These are phyloP conservation scores for Picea sitchensis DNA, from an alignment of 75 land plant species.

Conservation along the genomic window DNA sequence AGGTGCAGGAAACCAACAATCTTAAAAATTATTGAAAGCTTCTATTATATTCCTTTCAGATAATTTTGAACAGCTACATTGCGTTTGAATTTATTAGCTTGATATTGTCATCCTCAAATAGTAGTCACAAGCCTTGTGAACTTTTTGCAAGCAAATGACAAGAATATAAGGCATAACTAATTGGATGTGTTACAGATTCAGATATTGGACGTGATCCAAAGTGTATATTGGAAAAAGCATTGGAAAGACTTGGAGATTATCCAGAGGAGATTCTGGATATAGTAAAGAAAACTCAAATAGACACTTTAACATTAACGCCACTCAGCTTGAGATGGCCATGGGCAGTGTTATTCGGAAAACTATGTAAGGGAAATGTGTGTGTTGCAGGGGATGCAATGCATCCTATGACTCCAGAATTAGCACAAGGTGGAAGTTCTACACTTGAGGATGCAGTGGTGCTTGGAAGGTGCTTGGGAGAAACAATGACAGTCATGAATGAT, in stretches of 20 bases:
- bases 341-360: slow-evolving; percentile 24
- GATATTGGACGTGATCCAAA: slow-evolving; percentile 13
- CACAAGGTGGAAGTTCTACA: slow-evolving; percentile 56
- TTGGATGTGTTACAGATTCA: not conserved
- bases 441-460: slow-evolving; percentile 63
- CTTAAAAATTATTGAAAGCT: no score
- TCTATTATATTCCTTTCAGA: not conserved
- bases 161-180: not conserved
- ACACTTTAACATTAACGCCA: slow-evolving; percentile 12
- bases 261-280: slow-evolving; percentile 8
- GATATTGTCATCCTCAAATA: not conserved
- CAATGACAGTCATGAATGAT: slow-evolving; percentile 12
- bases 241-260: slow-evolving; percentile 11
- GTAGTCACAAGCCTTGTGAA: not conserved
- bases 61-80: not conserved
- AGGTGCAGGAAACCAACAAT: no score
- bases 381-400: slow-evolving; percentile 64
- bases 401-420: slow-evolving; percentile 60
- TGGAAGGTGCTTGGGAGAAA: slow-evolving; percentile 24
- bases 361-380: slow-evolving; percentile 39
- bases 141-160: not conserved
- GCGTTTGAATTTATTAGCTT: not conserved
- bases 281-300: slow-evolving; percentile 17
- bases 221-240: slow-evolving; percentile 18
- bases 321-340: slow-evolving; percentile 39